phyloP scores from a whole-genome alignment of 169 alveolate species.

The Cryptosporidium ryanae region DNA sequence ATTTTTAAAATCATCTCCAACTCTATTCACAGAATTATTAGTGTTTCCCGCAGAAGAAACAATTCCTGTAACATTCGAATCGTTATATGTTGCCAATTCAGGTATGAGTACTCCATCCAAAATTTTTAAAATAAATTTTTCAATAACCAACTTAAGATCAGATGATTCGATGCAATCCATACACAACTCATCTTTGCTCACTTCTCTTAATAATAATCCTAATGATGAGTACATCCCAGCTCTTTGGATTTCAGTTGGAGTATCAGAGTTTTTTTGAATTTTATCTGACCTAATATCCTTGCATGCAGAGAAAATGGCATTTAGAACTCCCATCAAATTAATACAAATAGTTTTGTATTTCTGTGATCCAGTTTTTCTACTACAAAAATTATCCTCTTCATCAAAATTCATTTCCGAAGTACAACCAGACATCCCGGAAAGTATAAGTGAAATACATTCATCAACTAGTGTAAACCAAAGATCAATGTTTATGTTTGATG shows the following conservation, averaged over 20 bases:
- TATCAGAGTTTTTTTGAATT: constrained; percentile 47
- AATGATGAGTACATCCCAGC: constrained; percentile 72
- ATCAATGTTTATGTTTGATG: constrained; percentile 53
- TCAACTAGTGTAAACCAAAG: constrained; percentile 69
- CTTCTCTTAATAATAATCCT: constrained; percentile 58
- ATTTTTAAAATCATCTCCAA: neutral
- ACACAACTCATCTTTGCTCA: neutral
- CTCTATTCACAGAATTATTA: neutral
- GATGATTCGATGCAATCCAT: neutral
- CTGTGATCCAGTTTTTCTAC: neutral
- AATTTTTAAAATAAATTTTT: constrained; percentile 28
- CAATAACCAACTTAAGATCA: constrained; percentile 1
- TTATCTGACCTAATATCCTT: constrained; percentile 56
- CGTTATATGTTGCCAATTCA: constrained; percentile 28
- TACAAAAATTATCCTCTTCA: neutral
- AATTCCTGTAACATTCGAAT: neutral
- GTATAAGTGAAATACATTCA: constrained; percentile 48
- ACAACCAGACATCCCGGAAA: constrained; percentile 38
- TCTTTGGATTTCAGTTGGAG: constrained; percentile 72
- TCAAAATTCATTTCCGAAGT: neutral
- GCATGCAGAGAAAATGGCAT: constrained; percentile 66
- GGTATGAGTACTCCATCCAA: constrained; percentile 60
- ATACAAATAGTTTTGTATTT: neutral
- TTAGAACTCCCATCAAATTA: neutral
- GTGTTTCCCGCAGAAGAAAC: neutral